Base-by-base conservation (phyloP, 83 land plant genomes). In the Picea mariana region DNA sequence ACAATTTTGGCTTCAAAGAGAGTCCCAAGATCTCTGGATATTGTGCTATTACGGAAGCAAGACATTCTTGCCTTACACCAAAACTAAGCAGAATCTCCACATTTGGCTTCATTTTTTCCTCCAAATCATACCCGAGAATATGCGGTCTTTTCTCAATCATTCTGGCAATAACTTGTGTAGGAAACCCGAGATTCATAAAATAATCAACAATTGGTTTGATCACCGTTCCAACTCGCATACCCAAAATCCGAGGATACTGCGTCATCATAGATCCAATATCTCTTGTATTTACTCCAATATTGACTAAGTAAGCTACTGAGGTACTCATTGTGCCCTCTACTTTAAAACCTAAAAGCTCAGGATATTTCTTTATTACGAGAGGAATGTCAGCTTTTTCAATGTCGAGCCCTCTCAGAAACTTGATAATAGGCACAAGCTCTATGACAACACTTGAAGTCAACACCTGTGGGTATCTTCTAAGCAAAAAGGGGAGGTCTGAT, bases 301-400 rank as follows among this genome's bases (percentile, higher is more conserved):
- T 87, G 40, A 90, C 91, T 16, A 90, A 77, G 47, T 88, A 90
- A 3, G 83, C 88, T 6, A 88, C 88, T 9, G 92, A 88, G 18
- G 92, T 90, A 83, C 92, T 90, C 88, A 90, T 90, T 11, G 92
- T 90, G 5, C 91, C 91, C 9, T 90, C 89, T 4, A 77, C 85
- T 80, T 89, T 86, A 78, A 90, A 90, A 6, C 92, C 92, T 1
- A 90, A 59, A 9, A 88, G 52, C 64, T 90, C 87, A 3, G 91
- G 91, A 78, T 88, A 86, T 60, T 63, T 76, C 79, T 73, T 31
- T 11, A 90, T 62, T 26, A 90, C 91, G 58, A 40, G 66, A 1
- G 85, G 79, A 42, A 90, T 79, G 26, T 88, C 85, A 9, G 59
- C n/a, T 21, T 58, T 68, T 66, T 88, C 88, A 16, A 90, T 83